Base-by-base conservation (phyloP, 129 eudicot species). In the Heracleum sosnowskyi region DNA sequence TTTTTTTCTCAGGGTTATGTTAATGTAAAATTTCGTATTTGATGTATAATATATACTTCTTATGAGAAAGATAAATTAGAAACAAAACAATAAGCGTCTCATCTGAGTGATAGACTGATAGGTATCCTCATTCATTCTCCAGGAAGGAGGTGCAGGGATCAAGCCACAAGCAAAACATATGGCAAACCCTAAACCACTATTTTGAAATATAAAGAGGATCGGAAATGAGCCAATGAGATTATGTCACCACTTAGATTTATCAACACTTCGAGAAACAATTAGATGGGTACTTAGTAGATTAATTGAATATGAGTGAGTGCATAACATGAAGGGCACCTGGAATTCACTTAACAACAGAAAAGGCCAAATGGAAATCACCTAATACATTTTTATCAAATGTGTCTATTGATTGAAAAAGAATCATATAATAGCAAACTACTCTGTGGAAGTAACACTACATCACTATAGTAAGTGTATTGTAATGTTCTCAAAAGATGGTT, bases 381-480 rank as follows among this genome's bases (percentile, higher is more conserved):
- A 15, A 35, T 22, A 74, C 33, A 16, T 11, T 35, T 73, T 42
- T n/a, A n/a, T 18, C 41, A 33, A 41, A 73, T 80, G 74, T 53
- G 42, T 68, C 60, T 20, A 72, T 53, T 29, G 60, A 17, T 26
- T 41, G 10, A 18, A 5, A 29, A 29, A 49, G 37, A 57, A 75
- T 44, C 51, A 29, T 74, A 62, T 75, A 39, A 81, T 29, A 36
- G 64, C 40, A 80, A 80, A 62, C 69, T 40, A 29, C 57, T 35
- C 9, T 24, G 63, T 7, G 29, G n/a, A 28, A 62, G 64, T 41
- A 73, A 40, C 76, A 73, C n/a, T n/a, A 35, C 45, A 75, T 42
- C 31, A 80, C 55, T 60, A 34, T 40, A 12, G 22, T 5, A 70
- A 46, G 49, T 35, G 33, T 69, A 57, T 49, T 26, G 35, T 40